These are phyloP conservation scores for Ramalina intermedia DNA, from an alignment of 495 filamentous ascomycete species.

Conservation along the genomic window DNA sequence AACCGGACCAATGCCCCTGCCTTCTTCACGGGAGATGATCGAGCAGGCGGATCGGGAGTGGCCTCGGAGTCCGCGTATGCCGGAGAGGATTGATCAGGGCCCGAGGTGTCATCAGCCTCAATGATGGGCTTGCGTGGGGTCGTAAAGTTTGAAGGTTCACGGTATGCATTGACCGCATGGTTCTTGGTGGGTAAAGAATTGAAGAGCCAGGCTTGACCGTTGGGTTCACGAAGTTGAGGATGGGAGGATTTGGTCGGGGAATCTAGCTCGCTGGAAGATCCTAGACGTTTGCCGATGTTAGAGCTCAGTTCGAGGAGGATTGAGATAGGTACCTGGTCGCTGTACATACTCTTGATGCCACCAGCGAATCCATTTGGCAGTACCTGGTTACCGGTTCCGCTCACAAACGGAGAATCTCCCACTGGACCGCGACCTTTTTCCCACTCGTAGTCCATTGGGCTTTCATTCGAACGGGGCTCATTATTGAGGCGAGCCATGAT, in stretches of 20 bases:
- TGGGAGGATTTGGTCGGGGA: conserved; percentile 33
- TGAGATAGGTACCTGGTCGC: background rate
- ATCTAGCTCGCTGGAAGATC: conserved; percentile 34
- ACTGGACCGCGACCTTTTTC: conserved; percentile 37
- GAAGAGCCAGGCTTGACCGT: conserved; percentile 15
- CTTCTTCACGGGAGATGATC: conserved; percentile 25
- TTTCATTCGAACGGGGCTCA: conserved; percentile 35
- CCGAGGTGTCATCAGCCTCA: conserved; percentile 59
- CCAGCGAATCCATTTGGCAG: conserved; percentile 17
- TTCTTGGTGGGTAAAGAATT: conserved; percentile 18
- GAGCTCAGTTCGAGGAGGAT: background rate
- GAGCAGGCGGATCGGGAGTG: conserved; percentile 44
- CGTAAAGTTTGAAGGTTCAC: conserved; percentile 51
- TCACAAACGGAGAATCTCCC: conserved; percentile 41
- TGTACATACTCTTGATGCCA: conserved; percentile 33
- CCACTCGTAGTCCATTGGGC: conserved; percentile 60
- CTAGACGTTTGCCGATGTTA: conserved; percentile 19
- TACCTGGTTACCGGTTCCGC: conserved; percentile 4
- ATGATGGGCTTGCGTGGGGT: conserved; percentile 55
- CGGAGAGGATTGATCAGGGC: conserved; percentile 67
- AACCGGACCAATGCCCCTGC: conserved; percentile 25
- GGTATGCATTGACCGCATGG: conserved; percentile 32
- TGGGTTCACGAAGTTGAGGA: conserved; percentile 30
- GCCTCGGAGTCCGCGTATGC: conserved; percentile 54
- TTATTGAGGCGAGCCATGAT: conserved; percentile 20